These are phyloP conservation scores for Torulaspora indica DNA, from an alignment of 805 yeast species.

Conservation along the genomic window DNA sequence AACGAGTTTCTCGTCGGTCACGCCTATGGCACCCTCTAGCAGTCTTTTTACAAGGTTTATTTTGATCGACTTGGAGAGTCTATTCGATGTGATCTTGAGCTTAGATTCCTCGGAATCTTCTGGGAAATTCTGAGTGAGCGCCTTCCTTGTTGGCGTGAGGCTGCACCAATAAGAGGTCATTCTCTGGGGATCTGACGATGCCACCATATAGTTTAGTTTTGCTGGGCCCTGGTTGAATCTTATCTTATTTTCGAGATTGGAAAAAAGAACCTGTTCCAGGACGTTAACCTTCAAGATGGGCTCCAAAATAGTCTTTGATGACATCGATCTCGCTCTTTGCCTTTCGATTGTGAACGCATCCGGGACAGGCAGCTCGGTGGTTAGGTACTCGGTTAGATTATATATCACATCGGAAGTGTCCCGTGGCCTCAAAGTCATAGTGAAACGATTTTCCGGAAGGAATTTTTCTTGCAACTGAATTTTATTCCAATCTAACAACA, in stretches of 20 bases:
- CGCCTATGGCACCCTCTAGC: conserved; percentile 8
- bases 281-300: conserved; percentile 50
- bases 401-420: conserved; percentile 25
- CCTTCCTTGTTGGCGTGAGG: conserved; percentile 6
- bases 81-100: conserved; percentile 1
- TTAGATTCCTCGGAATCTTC: conserved; percentile 3
- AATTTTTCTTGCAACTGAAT: conserved; percentile 27
- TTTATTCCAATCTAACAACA: conserved; percentile 37
- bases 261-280: conserved; percentile 40
- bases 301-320: conserved; percentile 46
- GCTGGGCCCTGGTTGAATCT: not conserved
- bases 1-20: conserved; percentile 1
- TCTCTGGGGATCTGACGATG: conserved; percentile 31
- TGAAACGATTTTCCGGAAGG: conserved; percentile 6
- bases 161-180: conserved; percentile 31
- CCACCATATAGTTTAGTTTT: conserved; percentile 9
- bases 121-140: not conserved
- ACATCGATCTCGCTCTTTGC: conserved; percentile 50
- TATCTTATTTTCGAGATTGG: conserved; percentile 13
- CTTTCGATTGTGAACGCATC: conserved; percentile 49
- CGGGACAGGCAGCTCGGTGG: conserved; percentile 25
- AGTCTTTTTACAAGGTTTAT: conserved; percentile 10
- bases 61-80: conserved; percentile 9
- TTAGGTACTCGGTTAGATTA: conserved; percentile 28
- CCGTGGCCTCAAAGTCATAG: conserved; percentile 24